phyloP scores from a whole-genome alignment of 2,329 filamentous ascomycete species.

The Chrysoporthe puriensis region DNA sequence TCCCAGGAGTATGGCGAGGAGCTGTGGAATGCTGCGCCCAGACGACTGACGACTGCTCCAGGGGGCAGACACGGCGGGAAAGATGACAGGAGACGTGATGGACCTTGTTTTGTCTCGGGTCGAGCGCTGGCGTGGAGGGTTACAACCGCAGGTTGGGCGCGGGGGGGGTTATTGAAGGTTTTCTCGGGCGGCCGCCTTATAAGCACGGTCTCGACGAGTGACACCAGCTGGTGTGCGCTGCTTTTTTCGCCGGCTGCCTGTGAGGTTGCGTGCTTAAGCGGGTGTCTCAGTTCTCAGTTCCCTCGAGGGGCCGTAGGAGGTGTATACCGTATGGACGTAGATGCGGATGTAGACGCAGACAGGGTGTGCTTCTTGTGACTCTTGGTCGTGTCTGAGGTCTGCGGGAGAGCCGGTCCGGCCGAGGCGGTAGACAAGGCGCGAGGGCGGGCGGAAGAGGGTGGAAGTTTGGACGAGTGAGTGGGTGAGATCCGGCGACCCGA shows the following conservation, averaged over 20 bases:
- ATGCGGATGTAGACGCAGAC: not conserved
- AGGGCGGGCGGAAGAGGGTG: too few species aligned
- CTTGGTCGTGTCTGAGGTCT: not conserved
- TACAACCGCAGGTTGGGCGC: not conserved
- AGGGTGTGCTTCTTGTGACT: not conserved
- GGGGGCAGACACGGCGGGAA: not conserved
- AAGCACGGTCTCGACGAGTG: not conserved
- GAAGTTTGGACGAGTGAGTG: too few species aligned
- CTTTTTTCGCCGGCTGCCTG: not conserved
- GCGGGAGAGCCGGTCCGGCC: not conserved
- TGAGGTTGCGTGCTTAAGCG: not conserved
- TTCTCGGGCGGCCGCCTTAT: not conserved
- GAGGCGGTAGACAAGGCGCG: not conserved
- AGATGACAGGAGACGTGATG: not conserved
- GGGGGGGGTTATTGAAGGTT: not conserved
- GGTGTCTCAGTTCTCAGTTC: not conserved
- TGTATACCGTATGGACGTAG: not conserved
- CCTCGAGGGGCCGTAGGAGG: not conserved
- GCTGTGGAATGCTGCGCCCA: constrained; percentile 6
- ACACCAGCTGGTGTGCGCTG: not conserved
- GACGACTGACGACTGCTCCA: not conserved
- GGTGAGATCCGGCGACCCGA: too few species aligned
- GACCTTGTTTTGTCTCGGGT: not conserved
- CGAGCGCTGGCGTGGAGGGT: not conserved
- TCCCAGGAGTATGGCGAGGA: not conserved